Conservation (phyloP, 2,329 filamentous ascomycete genomes). For the Curvularia sp. region DNA sequence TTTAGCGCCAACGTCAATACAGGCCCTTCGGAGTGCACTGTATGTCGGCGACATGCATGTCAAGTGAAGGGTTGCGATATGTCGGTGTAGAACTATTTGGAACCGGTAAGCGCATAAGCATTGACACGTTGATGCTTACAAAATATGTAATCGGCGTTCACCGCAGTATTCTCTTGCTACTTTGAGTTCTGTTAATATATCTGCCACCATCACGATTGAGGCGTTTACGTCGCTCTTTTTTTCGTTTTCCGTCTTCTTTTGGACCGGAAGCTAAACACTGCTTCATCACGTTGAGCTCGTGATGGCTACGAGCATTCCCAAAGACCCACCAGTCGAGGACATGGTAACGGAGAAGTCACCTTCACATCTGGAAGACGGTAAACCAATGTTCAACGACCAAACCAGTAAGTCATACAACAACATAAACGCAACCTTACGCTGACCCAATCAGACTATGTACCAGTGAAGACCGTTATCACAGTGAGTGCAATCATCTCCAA, state of each 20-base stretch:
- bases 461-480: slow-evolving; percentile 29
- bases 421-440: neutral
- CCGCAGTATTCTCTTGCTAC: neutral
- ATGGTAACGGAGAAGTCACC: neutral
- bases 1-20: neutral
- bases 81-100: neutral
- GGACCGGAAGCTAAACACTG: neutral
- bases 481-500: slow-evolving; percentile 3
- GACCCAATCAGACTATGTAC: slow-evolving; percentile 24
- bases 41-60: neutral
- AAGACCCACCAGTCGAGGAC: neutral
- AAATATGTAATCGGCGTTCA: neutral
- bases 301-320: neutral
- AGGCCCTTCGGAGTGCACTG: neutral
- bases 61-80: neutral
- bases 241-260: neutral
- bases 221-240: neutral
- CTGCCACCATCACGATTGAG: neutral
- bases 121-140: neutral
- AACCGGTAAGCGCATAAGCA: neutral
- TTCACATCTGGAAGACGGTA: neutral
- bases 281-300: neutral
- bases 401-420: slow-evolving; percentile 16
- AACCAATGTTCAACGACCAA: slow-evolving; percentile 28
- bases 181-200: neutral